Evolutionary conservation across 2,329 filamentous ascomycete species (phyloP).

Genomic region (Diaporthe longicolla): DNA sequence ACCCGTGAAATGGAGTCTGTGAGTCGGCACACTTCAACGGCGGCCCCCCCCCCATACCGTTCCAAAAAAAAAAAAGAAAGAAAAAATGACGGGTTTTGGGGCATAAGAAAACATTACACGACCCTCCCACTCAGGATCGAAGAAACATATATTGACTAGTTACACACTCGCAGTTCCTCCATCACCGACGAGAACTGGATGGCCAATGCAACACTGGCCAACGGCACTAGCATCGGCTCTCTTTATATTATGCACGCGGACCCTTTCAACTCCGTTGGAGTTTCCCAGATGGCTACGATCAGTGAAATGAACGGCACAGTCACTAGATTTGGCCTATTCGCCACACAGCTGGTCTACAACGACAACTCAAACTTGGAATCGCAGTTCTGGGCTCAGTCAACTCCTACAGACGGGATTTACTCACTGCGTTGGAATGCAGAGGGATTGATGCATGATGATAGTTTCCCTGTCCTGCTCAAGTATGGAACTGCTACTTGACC

Average conservation of each 20-base stretch:
- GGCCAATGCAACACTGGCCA: slow-evolving; percentile 43
- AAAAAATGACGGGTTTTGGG: too few relatives aligned
- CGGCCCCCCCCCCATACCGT: too few relatives aligned
- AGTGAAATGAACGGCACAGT: slow-evolving; percentile 44
- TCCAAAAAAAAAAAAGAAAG: too few relatives aligned
- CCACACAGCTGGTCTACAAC: slow-evolving; percentile 45
- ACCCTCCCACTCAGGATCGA: background rate
- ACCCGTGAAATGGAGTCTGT: slow-evolving; percentile 17
- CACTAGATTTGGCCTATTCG: slow-evolving; percentile 45
- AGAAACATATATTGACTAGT: background rate
- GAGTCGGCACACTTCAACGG: background rate
- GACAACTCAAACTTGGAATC: slow-evolving; percentile 44
- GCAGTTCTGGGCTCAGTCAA: slow-evolving; percentile 44
- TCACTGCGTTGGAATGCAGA: slow-evolving; percentile 22
- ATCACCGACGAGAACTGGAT: slow-evolving; percentile 44
- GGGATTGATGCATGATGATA: slow-evolving; percentile 2
- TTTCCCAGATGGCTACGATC: slow-evolving; percentile 24
- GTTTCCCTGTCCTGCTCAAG: slow-evolving; percentile 18
- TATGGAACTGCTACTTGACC: slow-evolving; percentile 6
- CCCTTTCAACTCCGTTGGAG: slow-evolving; percentile 32
- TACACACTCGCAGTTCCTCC: slow-evolving; percentile 24
- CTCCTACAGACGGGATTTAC: slow-evolving; percentile 34
- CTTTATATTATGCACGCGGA: slow-evolving; percentile 39
- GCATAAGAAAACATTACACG: too few relatives aligned
- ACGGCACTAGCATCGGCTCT: slow-evolving; percentile 43